Evolutionary conservation across 768 basidiomycete species (phyloP), one percentile per base, ranked within the genome.

Genomic region (Arthromyces matolae): DNA sequence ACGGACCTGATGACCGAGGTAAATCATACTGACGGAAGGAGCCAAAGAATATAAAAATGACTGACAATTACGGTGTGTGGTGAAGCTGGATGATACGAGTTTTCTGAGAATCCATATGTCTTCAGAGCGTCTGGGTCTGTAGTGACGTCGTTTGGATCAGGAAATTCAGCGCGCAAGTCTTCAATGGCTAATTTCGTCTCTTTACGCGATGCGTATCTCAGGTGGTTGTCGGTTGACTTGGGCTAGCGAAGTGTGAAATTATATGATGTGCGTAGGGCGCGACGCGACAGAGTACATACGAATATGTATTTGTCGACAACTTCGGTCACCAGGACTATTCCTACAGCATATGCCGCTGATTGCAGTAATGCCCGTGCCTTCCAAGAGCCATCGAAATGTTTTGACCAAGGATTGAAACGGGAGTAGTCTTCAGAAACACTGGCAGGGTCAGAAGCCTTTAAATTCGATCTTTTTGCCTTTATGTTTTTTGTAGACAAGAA

Each of bases 91-190:
- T 81, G 84, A 56, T 86, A 86, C 7, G 83, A 83, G 57, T 86
- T 80, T 52, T 79, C 79, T 1, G 85, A 88, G 27, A 77, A 81
- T 4, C 87, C 87, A 50, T 85, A 73, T 25, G 72, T 70, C 36
- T 69, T 65, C 20, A 88, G 66, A 14, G 71, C 65, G 27, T 76
- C 70, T 10, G 71, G 66, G 53, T 80, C 76, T 3, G 79, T 83
- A 22, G 71, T 66, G 20, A 86, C 77, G 14, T 65, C 58, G 31
- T 71, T 65, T n/a, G 66, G 60, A n/a, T 59, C 66, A 5, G 79
- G 72, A 55, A 87, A 69, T 12, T 65, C 62, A 3, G 57, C 50
- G 19, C 65, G 69, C 25, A 87, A 68, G 52, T 84, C 79, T 13
- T 67, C 58, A 14, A 85, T 84, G 8, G 83, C 81, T 18, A 63